These are phyloP conservation scores for Blastobotrys ciferrii DNA, from an alignment of 1,139 yeast genomes.

Conservation along the genomic window DNA sequence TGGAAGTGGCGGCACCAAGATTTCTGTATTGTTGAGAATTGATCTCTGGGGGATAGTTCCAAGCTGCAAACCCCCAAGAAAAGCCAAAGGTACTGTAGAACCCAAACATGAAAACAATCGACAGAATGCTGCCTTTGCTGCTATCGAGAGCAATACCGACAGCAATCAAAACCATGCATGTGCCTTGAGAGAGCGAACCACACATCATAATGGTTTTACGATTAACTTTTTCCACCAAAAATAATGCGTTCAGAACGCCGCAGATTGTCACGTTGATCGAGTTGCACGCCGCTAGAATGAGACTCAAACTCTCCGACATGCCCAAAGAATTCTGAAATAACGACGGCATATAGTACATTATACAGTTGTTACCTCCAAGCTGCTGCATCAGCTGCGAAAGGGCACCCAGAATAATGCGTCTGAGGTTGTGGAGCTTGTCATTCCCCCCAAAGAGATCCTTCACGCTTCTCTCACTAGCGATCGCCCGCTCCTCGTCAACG, in stretches of 20 bases:
- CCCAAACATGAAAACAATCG: constrained; percentile 26
- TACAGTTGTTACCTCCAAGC: constrained; percentile 9
- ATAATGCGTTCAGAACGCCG: not conserved
- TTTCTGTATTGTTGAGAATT: constrained; percentile 68
- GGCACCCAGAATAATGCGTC: constrained; percentile 9
- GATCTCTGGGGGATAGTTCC: constrained; percentile 42
- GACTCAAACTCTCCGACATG: not conserved
- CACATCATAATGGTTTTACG: constrained; percentile 10
- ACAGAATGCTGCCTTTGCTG: constrained; percentile 15
- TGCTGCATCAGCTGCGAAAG: constrained; percentile 10
- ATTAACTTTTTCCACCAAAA: constrained; percentile 12
- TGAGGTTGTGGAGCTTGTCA: constrained; percentile 3
- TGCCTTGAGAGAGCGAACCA: constrained; percentile 15
- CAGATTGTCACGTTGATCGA: constrained; percentile 14
- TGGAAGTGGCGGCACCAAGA: constrained; percentile 66
- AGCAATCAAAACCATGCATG: constrained; percentile 12
- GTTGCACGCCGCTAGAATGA: constrained; percentile 12
- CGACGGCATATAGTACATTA: constrained; percentile 10
- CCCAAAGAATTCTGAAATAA: constrained; percentile 1
- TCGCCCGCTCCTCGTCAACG: not conserved
- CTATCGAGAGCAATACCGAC: constrained; percentile 15
- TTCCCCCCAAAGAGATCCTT: not conserved
- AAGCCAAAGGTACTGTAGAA: constrained; percentile 15
- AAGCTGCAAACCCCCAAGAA: constrained; percentile 41
- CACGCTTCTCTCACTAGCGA: not conserved